These are phyloP conservation scores for Aureobasidium vineae DNA, from an alignment of 2,329 filamentous ascomycete genomes.

Conservation along the genomic window DNA sequence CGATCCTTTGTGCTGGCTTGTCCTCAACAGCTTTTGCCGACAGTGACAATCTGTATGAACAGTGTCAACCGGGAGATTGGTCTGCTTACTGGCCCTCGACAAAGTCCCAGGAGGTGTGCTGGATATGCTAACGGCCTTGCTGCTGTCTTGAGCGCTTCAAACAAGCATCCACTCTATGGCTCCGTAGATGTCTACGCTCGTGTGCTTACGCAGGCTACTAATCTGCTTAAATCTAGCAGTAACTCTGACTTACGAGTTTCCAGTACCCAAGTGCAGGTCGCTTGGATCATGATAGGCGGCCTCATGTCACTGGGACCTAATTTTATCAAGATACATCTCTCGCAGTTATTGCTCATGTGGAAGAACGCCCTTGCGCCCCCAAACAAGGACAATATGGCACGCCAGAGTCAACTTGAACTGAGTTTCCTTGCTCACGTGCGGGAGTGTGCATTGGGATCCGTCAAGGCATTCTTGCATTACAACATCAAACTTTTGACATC, in stretches of 20 bases:
- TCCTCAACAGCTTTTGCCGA: constrained; percentile 85
- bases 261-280: constrained; percentile 93
- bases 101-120: constrained; percentile 78
- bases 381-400: constrained; percentile 81
- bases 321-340: constrained; percentile 97
- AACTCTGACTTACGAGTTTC: constrained; percentile 88
- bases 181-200: constrained; percentile 94
- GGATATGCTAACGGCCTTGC: constrained; percentile 91
- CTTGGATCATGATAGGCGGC: constrained; percentile 95
- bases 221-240: constrained; percentile 85
- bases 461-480: constrained; percentile 88
- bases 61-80: constrained; percentile 84
- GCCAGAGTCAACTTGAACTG: constrained; percentile 80
- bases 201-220: constrained; percentile 86
- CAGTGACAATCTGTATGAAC: constrained; percentile 94
- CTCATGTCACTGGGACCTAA: constrained; percentile 96
- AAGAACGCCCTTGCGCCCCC: constrained; percentile 96
- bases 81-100: constrained; percentile 69
- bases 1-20: constrained; percentile 86
- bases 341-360: constrained; percentile 90
- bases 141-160: constrained; percentile 85
- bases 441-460: constrained; percentile 88
- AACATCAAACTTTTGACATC: constrained; percentile 89
- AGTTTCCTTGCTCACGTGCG: constrained; percentile 93
- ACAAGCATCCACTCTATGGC: constrained; percentile 83